Evolutionary conservation across 2,329 filamentous ascomycete species (phyloP).

Genomic region (Phoma sp.): DNA sequence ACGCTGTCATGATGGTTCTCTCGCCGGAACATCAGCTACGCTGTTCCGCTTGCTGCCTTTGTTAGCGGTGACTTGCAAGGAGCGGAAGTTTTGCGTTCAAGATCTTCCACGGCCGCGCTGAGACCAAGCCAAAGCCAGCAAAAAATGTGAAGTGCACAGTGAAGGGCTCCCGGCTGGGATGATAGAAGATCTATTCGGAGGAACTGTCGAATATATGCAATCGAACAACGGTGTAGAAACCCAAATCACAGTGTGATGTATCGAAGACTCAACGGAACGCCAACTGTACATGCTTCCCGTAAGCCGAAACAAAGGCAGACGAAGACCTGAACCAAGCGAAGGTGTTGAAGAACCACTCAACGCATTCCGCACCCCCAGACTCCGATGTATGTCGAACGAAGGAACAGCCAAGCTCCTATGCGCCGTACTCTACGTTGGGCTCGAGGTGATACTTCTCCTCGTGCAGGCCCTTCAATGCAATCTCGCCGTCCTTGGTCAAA

Average conservation of each 20-base stretch:
- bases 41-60: neutral
- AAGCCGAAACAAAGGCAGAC: conserved; percentile 6
- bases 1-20: neutral
- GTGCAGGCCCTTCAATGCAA: conserved; percentile 64
- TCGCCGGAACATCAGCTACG: neutral
- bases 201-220: conserved; percentile 17
- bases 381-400: conserved; percentile 4
- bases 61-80: neutral
- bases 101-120: too few species aligned
- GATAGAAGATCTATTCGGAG: conserved; percentile 13
- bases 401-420: conserved; percentile 21
- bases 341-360: conserved; percentile 6
- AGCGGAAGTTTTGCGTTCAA: too few species aligned
- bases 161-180: neutral
- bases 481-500: conserved; percentile 68
- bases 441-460: conserved; percentile 59
- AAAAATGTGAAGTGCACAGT: neutral
- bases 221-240: conserved; percentile 5
- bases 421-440: conserved; percentile 52
- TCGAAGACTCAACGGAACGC: conserved; percentile 16
- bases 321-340: conserved; percentile 10
- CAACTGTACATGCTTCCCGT: conserved; percentile 18
- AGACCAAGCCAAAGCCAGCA: neutral
- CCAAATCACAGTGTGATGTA: conserved; percentile 7
- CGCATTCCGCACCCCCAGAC: conserved; percentile 3